phyloP scores from a whole-genome alignment of 371 early-diverging fungal species.

The Basidiobolus meristosporus region DNA sequence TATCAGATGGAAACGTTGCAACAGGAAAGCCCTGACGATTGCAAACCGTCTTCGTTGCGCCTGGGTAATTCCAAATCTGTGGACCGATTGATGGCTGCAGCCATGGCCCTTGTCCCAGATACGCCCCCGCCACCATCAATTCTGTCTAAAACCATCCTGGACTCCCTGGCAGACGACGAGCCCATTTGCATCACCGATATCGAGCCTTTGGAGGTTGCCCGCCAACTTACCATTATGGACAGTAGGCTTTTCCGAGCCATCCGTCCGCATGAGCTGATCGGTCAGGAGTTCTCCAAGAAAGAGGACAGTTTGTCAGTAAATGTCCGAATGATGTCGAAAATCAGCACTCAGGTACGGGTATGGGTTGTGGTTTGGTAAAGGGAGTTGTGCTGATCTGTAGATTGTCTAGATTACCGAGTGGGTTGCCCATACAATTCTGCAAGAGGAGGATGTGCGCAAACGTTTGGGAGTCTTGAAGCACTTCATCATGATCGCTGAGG shows the following conservation, averaged over 20 bases:
- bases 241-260: slow-evolving; percentile 29
- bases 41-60: too few species aligned
- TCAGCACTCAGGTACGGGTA: slow-evolving; percentile 51
- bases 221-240: slow-evolving; percentile 57
- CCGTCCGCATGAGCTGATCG: slow-evolving; percentile 35
- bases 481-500: slow-evolving; percentile 26
- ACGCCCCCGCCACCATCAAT: slow-evolving; percentile 11
- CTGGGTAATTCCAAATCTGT: slow-evolving; percentile 1
- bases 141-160: slow-evolving; percentile 10
- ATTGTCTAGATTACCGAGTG: too few species aligned
- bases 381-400: too few species aligned
- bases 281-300: slow-evolving; percentile 30
- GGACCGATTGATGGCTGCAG: slow-evolving; percentile 6
- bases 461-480: slow-evolving; percentile 60
- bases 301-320: slow-evolving; percentile 17
- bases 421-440: slow-evolving; percentile 34
- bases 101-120: slow-evolving; percentile 5
- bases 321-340: neutral
- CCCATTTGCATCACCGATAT: slow-evolving; percentile 34
- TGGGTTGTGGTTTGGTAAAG: too few species aligned
- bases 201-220: slow-evolving; percentile 51
- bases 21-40: too few species aligned
- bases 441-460: slow-evolving; percentile 52
- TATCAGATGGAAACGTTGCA: too few species aligned
- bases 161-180: slow-evolving; percentile 1